A percentile compares a stretch with the other conserved stretches of the same genome.
Conservation (phyloP, 306 rosid genomes). For the peach (Prunus persica) region DNA sequence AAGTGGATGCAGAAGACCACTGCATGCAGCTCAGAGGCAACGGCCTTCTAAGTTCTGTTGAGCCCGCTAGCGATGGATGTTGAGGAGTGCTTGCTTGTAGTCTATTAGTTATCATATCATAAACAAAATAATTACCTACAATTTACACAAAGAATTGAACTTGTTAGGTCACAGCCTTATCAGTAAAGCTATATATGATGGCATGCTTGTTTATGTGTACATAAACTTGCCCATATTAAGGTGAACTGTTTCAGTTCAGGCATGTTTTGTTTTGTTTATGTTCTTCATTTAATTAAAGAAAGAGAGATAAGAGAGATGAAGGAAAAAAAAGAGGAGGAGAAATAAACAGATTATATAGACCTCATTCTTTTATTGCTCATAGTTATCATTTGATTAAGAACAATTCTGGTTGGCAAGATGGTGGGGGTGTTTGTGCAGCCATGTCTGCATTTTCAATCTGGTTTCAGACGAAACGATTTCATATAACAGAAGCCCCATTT, state of each 20-base stretch:
- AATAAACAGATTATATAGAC: background rate
- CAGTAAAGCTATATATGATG: background rate
- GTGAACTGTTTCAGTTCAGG: background rate
- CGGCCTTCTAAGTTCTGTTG: slow-evolving; percentile 84
- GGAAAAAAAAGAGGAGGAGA: background rate
- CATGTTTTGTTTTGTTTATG: slow-evolving; percentile 7
- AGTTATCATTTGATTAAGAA: background rate
- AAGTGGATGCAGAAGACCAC: slow-evolving; percentile 91
- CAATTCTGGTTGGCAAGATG: too few species aligned
- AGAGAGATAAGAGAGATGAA: background rate
- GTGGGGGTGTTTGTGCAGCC: background rate
- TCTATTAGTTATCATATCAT: background rate
- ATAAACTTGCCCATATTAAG: slow-evolving; percentile 5
- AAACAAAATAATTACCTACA: background rate
- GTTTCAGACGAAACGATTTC: too few species aligned
- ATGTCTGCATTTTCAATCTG: background rate
- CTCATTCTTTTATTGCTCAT: background rate
- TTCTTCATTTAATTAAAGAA: background rate
- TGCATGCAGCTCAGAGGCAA: slow-evolving; percentile 92
- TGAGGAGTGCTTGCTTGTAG: slow-evolving; percentile 23
- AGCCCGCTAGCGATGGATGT: slow-evolving; percentile 81
- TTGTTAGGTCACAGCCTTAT: background rate
- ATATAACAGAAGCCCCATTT: too few species aligned
- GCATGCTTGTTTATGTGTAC: background rate
- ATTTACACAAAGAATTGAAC: slow-evolving; percentile 3